Conservation (phyloP, 2,329 filamentous ascomycete species). For the Plectosphaerella plurivora region DNA sequence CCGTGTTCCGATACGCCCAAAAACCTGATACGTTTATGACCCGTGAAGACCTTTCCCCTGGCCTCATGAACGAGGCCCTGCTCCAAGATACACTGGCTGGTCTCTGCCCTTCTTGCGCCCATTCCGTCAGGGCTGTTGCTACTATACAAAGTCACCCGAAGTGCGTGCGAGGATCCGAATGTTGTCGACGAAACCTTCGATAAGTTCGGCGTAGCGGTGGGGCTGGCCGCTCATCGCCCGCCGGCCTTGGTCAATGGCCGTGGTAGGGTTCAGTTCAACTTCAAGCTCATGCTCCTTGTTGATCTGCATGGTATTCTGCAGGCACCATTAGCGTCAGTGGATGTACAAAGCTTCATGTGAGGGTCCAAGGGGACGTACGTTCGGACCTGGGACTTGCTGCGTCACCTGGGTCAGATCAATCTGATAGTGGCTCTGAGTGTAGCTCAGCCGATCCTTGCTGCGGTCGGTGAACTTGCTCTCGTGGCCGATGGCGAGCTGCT, state of each 20-base stretch:
- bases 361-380: conserved; percentile 24
- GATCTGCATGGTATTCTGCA: conserved; percentile 30
- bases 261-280: conserved; percentile 63
- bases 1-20: too few relatives aligned
- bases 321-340: conserved; percentile 11
- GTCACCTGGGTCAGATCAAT: conserved; percentile 92
- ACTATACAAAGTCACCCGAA: conserved; percentile 25
- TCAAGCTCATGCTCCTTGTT: conserved; percentile 78
- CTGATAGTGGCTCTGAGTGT: conserved; percentile 81
- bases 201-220: conserved; percentile 61
- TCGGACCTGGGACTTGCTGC: conserved; percentile 29
- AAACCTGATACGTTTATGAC: too few relatives aligned
- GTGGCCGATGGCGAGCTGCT: conserved; percentile 29
- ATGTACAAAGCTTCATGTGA: conserved; percentile 16
- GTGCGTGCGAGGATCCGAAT: conserved; percentile 53
- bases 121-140: neutral
- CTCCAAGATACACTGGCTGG: too few relatives aligned
- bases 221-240: conserved; percentile 45
- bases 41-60: too few relatives aligned
- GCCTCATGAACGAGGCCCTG: too few relatives aligned
- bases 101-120: neutral
- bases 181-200: conserved; percentile 74
- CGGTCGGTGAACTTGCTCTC: conserved; percentile 52
- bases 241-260: conserved; percentile 62
- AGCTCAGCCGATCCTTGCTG: conserved; percentile 87